Evolutionary conservation across 2,329 filamentous ascomycete species (phyloP).

Genomic region (Arthrobotrys conoides): DNA sequence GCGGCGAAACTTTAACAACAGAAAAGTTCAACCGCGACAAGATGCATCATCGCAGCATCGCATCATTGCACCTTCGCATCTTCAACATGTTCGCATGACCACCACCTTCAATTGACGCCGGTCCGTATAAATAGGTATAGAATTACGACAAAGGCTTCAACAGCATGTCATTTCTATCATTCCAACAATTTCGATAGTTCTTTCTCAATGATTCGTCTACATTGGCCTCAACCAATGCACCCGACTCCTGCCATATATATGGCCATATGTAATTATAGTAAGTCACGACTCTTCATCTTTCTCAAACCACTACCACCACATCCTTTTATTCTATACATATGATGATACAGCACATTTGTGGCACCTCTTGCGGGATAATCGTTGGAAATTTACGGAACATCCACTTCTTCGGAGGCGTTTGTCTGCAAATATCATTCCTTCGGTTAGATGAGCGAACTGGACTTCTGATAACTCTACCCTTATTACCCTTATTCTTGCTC

Average conservation of each 20-base stretch:
- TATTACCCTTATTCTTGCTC: constrained; percentile 7
- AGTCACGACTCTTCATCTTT: background rate
- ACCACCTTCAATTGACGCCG: background rate
- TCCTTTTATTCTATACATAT: constrained; percentile 2
- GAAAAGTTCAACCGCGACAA: constrained; percentile 23
- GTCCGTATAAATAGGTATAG: too few species aligned
- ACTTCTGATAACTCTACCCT: constrained; percentile 43
- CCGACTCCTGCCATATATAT: background rate
- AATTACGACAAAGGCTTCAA: constrained; percentile 3
- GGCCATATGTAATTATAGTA: constrained; percentile 11
- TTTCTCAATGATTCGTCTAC: background rate
- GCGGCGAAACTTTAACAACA: background rate
- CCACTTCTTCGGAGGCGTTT: constrained; percentile 27
- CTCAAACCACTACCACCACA: background rate
- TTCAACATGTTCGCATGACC: too few species aligned
- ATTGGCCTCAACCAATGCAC: background rate
- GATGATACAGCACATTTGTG: constrained; percentile 59
- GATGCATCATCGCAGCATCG: too few species aligned
- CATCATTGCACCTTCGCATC: constrained; percentile 4
- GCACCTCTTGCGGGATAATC: constrained; percentile 61
- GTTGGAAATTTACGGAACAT: constrained; percentile 26
- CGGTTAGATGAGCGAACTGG: constrained; percentile 60
- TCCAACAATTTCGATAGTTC: background rate
- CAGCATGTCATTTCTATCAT: background rate
- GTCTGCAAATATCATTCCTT: constrained; percentile 38